These are phyloP conservation scores for Phylloporus sp. DNA, from an alignment of 768 basidiomycete species.

Conservation along the genomic window DNA sequence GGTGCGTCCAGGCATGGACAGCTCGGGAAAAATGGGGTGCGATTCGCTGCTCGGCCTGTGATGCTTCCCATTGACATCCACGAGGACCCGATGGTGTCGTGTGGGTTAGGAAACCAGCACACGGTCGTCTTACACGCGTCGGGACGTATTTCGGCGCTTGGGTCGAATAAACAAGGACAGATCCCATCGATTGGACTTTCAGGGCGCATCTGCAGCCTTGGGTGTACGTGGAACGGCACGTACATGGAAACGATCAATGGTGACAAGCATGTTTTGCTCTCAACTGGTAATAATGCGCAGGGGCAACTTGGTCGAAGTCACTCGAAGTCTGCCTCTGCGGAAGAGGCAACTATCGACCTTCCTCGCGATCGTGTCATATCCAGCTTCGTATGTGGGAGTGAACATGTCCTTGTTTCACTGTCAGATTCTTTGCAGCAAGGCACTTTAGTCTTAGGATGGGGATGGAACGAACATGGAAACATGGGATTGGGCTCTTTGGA, in stretches of 20 bases:
- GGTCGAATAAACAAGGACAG: conserved; percentile 72
- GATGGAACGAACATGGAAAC: conserved; percentile 99
- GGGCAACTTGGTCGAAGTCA: conserved; percentile 60
- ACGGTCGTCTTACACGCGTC: conserved; percentile 42
- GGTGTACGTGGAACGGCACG: conserved; percentile 81
- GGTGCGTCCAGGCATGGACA: conserved; percentile 84
- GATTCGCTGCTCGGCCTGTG: conserved; percentile 19
- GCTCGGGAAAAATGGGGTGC: conserved; percentile 44
- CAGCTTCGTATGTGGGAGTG: conserved; percentile 70
- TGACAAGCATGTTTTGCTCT: conserved; percentile 33
- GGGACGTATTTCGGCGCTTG: conserved; percentile 50
- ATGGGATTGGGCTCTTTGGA: conserved; percentile 62
- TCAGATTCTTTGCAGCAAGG: conserved; percentile 25
- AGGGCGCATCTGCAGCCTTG: conserved; percentile 33
- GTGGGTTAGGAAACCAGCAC: conserved; percentile 52
- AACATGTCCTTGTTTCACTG: conserved; percentile 63
- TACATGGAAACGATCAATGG: conserved; percentile 39
- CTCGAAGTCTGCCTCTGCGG: background rate
- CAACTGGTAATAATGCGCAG: conserved; percentile 51
- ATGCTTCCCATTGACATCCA: conserved; percentile 33
- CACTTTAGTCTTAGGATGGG: conserved; percentile 72
- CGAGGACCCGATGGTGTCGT: conserved; percentile 32
- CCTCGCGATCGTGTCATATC: conserved; percentile 28
- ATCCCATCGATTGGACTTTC: conserved; percentile 37
- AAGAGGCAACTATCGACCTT: conserved; percentile 12